Conservation (phyloP, 2,329 filamentous ascomycete species). For the Capronia epimyces region DNA sequence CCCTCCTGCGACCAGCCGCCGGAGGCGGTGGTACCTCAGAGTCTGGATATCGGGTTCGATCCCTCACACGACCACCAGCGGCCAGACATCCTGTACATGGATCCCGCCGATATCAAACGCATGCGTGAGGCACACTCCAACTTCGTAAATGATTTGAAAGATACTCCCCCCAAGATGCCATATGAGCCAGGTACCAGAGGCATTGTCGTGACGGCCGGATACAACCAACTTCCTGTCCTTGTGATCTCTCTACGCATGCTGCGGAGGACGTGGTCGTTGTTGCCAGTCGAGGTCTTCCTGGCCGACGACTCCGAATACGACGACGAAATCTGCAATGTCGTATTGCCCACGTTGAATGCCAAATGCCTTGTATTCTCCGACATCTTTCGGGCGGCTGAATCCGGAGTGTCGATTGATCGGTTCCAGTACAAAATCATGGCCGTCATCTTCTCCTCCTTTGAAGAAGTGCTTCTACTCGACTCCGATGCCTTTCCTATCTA, state of each 20-base stretch:
- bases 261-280: conserved; percentile 35
- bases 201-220: conserved; percentile 42
- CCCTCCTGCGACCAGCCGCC: conserved; percentile 24
- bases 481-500: conserved; percentile 51
- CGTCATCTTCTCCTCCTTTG: conserved; percentile 55
- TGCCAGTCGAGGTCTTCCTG: conserved; percentile 43
- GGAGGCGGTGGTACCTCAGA: conserved; percentile 26
- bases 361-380: conserved; percentile 36
- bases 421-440: conserved; percentile 56
- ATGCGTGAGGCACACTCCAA: conserved; percentile 39
- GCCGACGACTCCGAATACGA: conserved; percentile 37
- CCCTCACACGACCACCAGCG: conserved; percentile 28
- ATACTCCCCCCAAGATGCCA: conserved; percentile 27
- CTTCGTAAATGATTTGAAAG: conserved; percentile 36
- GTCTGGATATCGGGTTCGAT: conserved; percentile 26
- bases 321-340: conserved; percentile 35
- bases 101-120: conserved; percentile 32
- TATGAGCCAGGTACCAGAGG: conserved; percentile 36
- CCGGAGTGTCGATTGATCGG: conserved; percentile 19
- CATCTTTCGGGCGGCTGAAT: conserved; percentile 23
- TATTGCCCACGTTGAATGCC: conserved; percentile 38
- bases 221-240: conserved; percentile 35
- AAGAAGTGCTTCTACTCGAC: conserved; percentile 56
- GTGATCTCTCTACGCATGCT: conserved; percentile 42
- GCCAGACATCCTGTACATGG: conserved; percentile 36